Conservation (phyloP, 1,284 basidiomycete species). For the Rhodotorula sp. region DNA sequence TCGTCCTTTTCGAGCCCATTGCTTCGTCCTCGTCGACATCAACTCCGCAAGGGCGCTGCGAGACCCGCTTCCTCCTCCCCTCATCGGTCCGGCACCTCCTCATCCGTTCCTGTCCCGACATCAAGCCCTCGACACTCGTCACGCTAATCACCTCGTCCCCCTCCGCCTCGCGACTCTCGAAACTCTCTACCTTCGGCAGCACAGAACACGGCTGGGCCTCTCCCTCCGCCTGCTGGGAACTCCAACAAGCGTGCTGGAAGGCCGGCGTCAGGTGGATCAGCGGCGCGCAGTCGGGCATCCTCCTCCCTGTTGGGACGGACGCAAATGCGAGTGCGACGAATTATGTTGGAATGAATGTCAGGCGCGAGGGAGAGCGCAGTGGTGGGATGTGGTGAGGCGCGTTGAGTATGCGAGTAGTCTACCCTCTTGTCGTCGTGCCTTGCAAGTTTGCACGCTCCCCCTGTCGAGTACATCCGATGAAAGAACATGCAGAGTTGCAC, state of each 20-base stretch:
- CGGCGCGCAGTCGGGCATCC: neutral
- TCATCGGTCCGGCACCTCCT: conserved; percentile 2
- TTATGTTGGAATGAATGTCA: too few relatives aligned
- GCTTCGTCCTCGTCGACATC: neutral
- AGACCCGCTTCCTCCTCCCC: neutral
- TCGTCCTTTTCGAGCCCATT: conserved; percentile 5
- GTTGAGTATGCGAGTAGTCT: neutral
- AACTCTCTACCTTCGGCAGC: conserved; percentile 7
- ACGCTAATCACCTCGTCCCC: neutral
- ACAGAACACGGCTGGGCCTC: conserved; percentile 21
- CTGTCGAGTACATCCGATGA: neutral
- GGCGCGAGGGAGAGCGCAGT: too few relatives aligned
- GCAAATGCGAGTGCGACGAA: neutral
- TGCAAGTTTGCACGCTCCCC: neutral
- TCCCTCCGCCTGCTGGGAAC: neutral
- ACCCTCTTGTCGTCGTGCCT: neutral
- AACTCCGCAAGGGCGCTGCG: neutral
- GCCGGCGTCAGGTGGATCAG: conserved; percentile 11
- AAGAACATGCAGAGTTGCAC: neutral
- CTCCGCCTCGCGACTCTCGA: neutral
- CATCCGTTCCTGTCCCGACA: conserved; percentile 9
- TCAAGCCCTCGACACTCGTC: neutral
- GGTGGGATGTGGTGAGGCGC: neutral
- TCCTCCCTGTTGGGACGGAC: neutral
- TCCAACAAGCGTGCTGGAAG: conserved; percentile 25